Base-by-base conservation (phyloP, 257 asterid genomes). In the Jasminum sambac region DNA sequence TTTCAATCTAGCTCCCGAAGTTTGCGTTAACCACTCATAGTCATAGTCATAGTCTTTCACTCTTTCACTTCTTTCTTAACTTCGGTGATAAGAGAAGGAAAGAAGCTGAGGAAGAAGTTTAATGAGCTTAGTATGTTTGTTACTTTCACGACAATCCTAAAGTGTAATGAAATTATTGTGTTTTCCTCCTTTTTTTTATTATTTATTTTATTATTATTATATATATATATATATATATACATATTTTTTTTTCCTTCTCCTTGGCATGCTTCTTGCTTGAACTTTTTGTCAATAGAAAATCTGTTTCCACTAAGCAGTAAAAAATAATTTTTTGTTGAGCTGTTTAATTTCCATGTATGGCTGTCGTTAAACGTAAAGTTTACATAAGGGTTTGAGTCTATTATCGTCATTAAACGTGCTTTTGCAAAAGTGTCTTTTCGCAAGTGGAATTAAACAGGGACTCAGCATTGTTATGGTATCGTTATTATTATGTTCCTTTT, bases 401-500 rank as follows among this genome's bases (percentile, higher is more conserved):
- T 64, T 30, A 39, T 73, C 67, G 70, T 64, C 60, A 38, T 44
- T 70, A 63, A 61, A 74, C 81, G 67, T 86, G 83, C 84, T 79
- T 81, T 79, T 50, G 21, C 38, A 64, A 83, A 84, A 82, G 81
- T 73, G 71, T 79, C 67, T 68, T 73, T 79, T 77, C 73, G 67
- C 73, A 43, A 44, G 72, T 77, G 78, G 72, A 44, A 60, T 68
- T 80, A 69, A 79, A 78, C 57, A 72, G 64, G 72, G 40, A 73
- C 78, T 78, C 24, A 6, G 10, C 19, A 55, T 69, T 50, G 36
- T 74, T 70, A 76, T 78, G 92, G 81, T 58, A 61, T 69, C 63
- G 69, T 70, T 79, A 85, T 88, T 50, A 88, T 86, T 78, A 85
- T 81, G 88, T 68, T 74, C 43, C 74, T 81, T 64, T 52, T 43